Evolutionary conservation across 208 protist genomes (phyloP), one percentile per base, ranked within the genome.

Genomic region (Strigomonas culicis): DNA sequence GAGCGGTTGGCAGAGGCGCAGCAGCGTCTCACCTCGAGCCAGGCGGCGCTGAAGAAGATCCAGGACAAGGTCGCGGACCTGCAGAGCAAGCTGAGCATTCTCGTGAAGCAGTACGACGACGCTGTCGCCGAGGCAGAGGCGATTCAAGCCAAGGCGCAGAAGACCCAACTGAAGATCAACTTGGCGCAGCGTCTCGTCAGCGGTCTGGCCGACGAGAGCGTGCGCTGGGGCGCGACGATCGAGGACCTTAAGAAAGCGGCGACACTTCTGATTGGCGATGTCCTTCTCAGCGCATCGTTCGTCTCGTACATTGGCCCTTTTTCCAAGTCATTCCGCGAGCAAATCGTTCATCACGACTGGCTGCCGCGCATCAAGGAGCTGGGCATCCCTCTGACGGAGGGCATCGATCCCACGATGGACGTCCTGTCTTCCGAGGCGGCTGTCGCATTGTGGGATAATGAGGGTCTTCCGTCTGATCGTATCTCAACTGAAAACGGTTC

Each of bases 261-360:
- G 1, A 82, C 72, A 22, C 94, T 98, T 21, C 85, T 99, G 7
- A 76, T 98, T 13, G 98, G 98, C 39, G 98, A 99, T 74, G 97
- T 99, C 39, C 86, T 99, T 59, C 74, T 99, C 19, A 86, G 91
- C 11, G 86, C 97, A 4, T 97, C 98, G 0, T 99, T 99, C 66
- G 86, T 99, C 49, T 98, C 95, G 25, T 99, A 99, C 85, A 97
- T 98, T 72, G 98, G 98, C 43, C 92, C 97, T 34, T 99, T 99
- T 80, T 98, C 95, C 63, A 96, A 97, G 66, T 70, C 84, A 7
- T 99, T 98, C 86, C 94, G 98, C 64, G 85, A 92, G 73, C 75
- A 80, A 28, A 88, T 99, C 15, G 80, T 98, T n/a, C 59, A 88
- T 41, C 81, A 96, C 58, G 88, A 94, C 68, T 99, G 97, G 97